Conservation (phyloP, 768 basidiomycete genomes). For the Clavulina sp. region DNA sequence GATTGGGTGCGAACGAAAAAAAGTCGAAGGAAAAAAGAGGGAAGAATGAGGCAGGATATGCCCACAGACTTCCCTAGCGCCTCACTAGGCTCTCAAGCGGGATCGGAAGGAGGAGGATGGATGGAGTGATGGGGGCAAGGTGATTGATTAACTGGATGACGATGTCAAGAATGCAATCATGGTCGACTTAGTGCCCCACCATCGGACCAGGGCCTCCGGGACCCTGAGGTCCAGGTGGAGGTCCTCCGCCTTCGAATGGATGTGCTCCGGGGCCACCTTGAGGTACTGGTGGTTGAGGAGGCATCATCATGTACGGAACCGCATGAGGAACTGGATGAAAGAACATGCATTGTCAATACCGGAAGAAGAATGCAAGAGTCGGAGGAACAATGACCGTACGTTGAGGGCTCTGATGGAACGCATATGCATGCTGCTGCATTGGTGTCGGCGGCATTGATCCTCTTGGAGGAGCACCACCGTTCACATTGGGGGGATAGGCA, state of each 20-base stretch:
- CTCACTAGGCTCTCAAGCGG: too few relatives aligned
- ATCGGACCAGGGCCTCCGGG: conserved; percentile 7
- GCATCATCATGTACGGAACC: conserved; percentile 83
- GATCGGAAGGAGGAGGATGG: too few relatives aligned
- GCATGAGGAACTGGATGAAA: conserved; percentile 55
- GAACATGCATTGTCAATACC: conserved; percentile 16
- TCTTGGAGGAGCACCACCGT: conserved; percentile 55
- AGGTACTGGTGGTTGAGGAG: conserved; percentile 37
- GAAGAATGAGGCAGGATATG: too few relatives aligned
- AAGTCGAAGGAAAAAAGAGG: too few relatives aligned
- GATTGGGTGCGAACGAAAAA: too few relatives aligned
- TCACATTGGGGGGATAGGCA: conserved; percentile 61
- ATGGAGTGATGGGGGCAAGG: too few relatives aligned
- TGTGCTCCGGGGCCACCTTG: conserved; percentile 48
- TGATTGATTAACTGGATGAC: too few relatives aligned
- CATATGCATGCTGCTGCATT: conserved; percentile 66
- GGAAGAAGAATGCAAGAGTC: conserved; percentile 13
- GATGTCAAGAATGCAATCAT: too few relatives aligned
- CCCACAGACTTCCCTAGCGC: too few relatives aligned
- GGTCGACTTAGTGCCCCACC: conserved; percentile 11
- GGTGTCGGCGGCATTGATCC: conserved; percentile 88
- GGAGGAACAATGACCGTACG: conserved; percentile 37
- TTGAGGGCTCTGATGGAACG: conserved; percentile 78
- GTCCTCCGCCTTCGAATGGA: conserved; percentile 39
- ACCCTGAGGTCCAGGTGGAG: conserved; percentile 3